A percentile compares a stretch with the other conserved stretches of the same genome.
Conservation (phyloP, 768 basidiomycete species). For the Daedaleopsis sinensis region DNA sequence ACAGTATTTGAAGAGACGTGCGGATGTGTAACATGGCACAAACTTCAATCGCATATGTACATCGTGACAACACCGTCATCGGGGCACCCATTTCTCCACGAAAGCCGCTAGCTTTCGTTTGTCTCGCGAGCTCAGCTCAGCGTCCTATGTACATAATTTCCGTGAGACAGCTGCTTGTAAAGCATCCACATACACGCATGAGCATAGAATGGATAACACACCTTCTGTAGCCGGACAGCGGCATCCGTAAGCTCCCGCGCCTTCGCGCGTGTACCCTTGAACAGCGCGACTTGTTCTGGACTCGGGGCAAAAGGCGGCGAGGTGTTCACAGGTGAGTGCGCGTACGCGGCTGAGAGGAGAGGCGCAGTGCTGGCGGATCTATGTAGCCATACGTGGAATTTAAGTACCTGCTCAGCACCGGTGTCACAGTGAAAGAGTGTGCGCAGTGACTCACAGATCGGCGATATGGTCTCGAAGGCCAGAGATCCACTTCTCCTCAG, state of each 20-base stretch:
- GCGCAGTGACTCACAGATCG: conserved; percentile 6
- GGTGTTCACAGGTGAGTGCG: conserved; percentile 24
- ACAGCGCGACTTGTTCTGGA: background rate
- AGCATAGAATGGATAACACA: background rate
- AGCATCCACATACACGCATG: background rate
- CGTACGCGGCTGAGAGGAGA: conserved; percentile 16
- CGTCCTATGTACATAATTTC: background rate
- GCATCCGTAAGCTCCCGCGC: conserved; percentile 7
- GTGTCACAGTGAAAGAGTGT: background rate
- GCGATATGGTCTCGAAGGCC: background rate
- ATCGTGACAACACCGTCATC: background rate
- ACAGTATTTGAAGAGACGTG: too few relatives aligned
- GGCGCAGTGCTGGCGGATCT: conserved; percentile 7
- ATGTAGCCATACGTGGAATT: background rate
- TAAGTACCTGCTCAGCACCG: too few relatives aligned
- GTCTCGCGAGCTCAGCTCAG: conserved; percentile 16
- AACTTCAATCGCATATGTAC: background rate
- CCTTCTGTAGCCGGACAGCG: conserved; percentile 17
- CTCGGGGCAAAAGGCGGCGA: conserved; percentile 21
- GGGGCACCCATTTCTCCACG: conserved; percentile 15
- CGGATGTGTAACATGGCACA: too few relatives aligned
- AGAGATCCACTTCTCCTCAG: conserved; percentile 13
- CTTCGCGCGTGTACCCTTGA: background rate
- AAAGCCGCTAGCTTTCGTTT: conserved; percentile 11
- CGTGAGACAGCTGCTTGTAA: background rate